phyloP scores from a whole-genome alignment of 2,329 filamentous ascomycete genomes.

The Plenodomus tracheiphilus region DNA sequence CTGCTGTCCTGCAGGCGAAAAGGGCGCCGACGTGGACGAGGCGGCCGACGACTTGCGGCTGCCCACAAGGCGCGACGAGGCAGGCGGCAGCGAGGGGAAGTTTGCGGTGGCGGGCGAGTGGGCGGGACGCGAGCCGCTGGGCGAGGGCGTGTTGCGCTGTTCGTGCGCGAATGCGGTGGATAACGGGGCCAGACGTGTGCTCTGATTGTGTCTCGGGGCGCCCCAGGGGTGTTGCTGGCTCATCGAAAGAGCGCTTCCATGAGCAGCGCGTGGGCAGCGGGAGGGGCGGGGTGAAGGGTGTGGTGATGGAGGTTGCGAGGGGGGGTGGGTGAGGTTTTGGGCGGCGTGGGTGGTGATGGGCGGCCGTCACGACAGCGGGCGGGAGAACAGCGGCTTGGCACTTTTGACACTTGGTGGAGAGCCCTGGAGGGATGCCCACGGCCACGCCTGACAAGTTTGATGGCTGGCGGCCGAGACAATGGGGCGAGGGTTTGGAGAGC shows the following conservation, averaged over 20 bases:
- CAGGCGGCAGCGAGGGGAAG: slow-evolving; percentile 56
- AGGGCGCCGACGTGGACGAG: slow-evolving; percentile 59
- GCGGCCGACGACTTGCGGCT: slow-evolving; percentile 59
- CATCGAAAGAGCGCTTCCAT: slow-evolving; percentile 50
- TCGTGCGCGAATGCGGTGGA: slow-evolving; percentile 53
- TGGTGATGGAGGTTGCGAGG: slow-evolving; percentile 20
- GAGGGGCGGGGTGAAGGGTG: slow-evolving; percentile 15
- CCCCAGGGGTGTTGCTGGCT: slow-evolving; percentile 62
- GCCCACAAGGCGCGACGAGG: slow-evolving; percentile 54
- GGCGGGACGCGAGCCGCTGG: slow-evolving; percentile 54
- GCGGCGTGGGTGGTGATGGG: slow-evolving; percentile 19
- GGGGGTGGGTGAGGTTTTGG: slow-evolving; percentile 19
- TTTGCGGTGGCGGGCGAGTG: slow-evolving; percentile 57
- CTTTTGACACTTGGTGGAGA: too few relatives aligned
- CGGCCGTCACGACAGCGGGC: slow-evolving; percentile 9
- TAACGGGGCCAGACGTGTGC: slow-evolving; percentile 61
- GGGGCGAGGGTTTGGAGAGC: too few relatives aligned
- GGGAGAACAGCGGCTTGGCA: slow-evolving; percentile 8
- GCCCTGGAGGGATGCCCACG: background rate
- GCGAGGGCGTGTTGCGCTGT: slow-evolving; percentile 51
- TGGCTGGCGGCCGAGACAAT: too few relatives aligned
- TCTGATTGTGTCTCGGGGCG: slow-evolving; percentile 58
- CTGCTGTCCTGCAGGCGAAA: slow-evolving; percentile 61
- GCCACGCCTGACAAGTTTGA: background rate
- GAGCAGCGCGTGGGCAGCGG: slow-evolving; percentile 41